Conservation (phyloP, 345 rosid species). For the Acer negundo region DNA sequence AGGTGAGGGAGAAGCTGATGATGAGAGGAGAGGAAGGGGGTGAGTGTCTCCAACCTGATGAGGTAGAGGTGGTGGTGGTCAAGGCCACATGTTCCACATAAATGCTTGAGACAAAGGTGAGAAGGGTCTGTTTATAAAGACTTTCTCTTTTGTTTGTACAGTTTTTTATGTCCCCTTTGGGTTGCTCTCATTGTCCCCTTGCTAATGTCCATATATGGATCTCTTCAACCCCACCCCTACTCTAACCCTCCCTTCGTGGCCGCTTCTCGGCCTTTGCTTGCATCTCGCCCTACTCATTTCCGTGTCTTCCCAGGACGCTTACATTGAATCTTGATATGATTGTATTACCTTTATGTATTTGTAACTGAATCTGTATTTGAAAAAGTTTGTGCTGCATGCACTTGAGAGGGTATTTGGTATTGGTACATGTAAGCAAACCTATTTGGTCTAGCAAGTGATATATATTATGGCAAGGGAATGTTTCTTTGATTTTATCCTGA, state of each 20-base stretch:
- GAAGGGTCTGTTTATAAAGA: conserved; percentile 22
- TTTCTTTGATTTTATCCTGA: not conserved
- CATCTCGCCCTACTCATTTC: not conserved
- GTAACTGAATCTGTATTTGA: not conserved
- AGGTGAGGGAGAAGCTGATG: conserved; percentile 14
- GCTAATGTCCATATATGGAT: conserved; percentile 34
- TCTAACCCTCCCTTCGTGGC: conserved; percentile 33
- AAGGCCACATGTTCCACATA: conserved; percentile 53
- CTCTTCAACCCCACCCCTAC: conserved; percentile 19
- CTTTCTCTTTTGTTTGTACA: conserved; percentile 33
- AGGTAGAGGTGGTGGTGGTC: conserved; percentile 37
- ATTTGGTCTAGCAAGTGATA: not conserved
- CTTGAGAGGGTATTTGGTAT: not conserved
- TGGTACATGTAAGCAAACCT: not conserved
- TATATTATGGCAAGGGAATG: not conserved
- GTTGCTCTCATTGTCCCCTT: conserved; percentile 48
- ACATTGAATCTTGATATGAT: no score
- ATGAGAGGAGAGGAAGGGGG: not conserved
- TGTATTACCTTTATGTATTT: no score
- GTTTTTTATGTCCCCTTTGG: conserved; percentile 45
- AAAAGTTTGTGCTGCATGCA: not conserved
- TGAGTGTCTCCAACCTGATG: not conserved
- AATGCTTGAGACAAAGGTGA: conserved; percentile 43
- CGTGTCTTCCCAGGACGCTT: no score
- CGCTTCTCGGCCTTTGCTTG: conserved; percentile 38